Evolutionary conservation across 1,284 basidiomycete species (phyloP).

Genomic region (Schizophyllum commune): DNA sequence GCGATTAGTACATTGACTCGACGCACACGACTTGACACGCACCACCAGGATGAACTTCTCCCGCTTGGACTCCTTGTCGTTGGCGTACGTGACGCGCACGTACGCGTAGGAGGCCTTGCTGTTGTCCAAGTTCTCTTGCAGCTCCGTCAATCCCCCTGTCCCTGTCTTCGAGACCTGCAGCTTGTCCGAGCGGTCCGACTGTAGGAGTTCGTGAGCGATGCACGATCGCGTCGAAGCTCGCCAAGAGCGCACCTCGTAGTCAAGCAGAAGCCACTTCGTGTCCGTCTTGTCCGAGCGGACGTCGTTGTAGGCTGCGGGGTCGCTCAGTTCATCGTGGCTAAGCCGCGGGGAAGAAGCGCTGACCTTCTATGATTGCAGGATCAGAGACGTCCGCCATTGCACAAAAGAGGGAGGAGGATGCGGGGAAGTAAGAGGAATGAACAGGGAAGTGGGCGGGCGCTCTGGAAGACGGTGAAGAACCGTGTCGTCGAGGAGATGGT

Average conservation of each 20-base stretch:
- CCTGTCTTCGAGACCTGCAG: constrained; percentile 73
- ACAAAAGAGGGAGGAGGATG: constrained; percentile 10
- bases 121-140: constrained; percentile 68
- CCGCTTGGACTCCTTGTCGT: constrained; percentile 79
- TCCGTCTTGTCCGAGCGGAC: constrained; percentile 78
- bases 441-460: constrained; percentile 1
- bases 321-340: constrained; percentile 9
- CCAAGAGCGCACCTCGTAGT: constrained; percentile 65
- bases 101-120: constrained; percentile 78
- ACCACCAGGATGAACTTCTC: constrained; percentile 88
- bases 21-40: constrained; percentile 8
- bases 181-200: constrained; percentile 81
- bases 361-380: constrained; percentile 44
- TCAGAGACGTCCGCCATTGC: constrained; percentile 81
- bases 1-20: constrained; percentile 7
- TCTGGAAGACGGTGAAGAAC: background rate
- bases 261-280: constrained; percentile 80
- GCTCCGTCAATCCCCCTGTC: constrained; percentile 69
- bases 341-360: constrained; percentile 9
- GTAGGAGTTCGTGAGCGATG: constrained; percentile 8
- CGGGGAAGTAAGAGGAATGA: constrained; percentile 16
- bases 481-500: too few relatives aligned
- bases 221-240: background rate
- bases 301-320: constrained; percentile 68
- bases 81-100: constrained; percentile 75